These are phyloP conservation scores for Myotisia sp. DNA, from an alignment of 2,329 filamentous ascomycete genomes.

Conservation along the genomic window DNA sequence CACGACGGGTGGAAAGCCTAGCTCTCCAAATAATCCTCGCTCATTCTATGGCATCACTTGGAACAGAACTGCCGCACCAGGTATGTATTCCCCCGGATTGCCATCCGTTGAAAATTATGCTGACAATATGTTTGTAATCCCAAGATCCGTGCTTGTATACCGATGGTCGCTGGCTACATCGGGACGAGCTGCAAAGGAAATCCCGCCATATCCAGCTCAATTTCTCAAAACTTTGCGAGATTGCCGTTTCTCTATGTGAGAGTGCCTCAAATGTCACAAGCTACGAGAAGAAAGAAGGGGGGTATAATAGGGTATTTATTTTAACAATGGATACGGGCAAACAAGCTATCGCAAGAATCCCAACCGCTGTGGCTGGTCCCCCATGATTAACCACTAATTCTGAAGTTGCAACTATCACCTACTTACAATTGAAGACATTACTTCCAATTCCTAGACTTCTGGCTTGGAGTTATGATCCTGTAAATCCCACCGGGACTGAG, in stretches of 20 bases:
- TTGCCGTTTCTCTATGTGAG: constrained; percentile 2
- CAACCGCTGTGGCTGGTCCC: constrained; percentile 11
- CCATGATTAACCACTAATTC: constrained; percentile 18
- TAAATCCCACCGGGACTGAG: constrained; percentile 21
- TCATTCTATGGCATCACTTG: too few relatives aligned
- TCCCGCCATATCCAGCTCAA: constrained; percentile 7
- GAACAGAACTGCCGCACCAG: too few relatives aligned
- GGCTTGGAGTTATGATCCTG: constrained; percentile 9
- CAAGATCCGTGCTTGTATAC: constrained; percentile 9
- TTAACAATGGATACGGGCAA: constrained; percentile 14
- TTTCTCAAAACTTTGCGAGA: constrained; percentile 9
- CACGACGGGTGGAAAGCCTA: too few relatives aligned
- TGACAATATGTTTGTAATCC: background rate
- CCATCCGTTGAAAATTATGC: background rate
- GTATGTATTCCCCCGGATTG: too few relatives aligned
- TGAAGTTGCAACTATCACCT: constrained; percentile 26
- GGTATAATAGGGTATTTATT: constrained; percentile 21
- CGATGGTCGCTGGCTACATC: constrained; percentile 9
- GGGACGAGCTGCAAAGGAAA: constrained; percentile 8
- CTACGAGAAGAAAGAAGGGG: constrained; percentile 12
- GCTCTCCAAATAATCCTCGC: too few relatives aligned
- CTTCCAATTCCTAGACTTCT: constrained; percentile 12
- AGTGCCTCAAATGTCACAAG: constrained; percentile 5
- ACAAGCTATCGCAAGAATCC: constrained; percentile 12
- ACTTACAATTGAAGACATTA: constrained; percentile 9